Evolutionary conservation across 1,139 yeast species (phyloP), one percentile per base, ranked within the genome.

Genomic region (Schwanniomyces etchellsii): DNA sequence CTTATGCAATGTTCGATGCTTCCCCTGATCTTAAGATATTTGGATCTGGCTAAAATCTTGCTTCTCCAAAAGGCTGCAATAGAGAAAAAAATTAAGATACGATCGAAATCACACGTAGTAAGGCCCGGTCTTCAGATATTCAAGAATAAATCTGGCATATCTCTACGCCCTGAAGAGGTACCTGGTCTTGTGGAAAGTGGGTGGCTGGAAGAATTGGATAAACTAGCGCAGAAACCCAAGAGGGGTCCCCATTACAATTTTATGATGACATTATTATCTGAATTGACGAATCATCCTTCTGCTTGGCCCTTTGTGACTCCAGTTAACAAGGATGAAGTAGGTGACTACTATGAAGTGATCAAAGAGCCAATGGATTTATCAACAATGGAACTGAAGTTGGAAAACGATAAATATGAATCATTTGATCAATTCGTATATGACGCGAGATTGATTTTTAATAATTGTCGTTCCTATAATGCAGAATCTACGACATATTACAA

Each of bases 291-390:
- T 51, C 95, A 91, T 53, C 94, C 97, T 0, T 84, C 96, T 2
- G 93, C 97, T n/a, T 91, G 98, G 98, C 98, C 99, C 17, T 93
- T 93, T 57, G 76, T 89, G 20, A 82, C 77, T 34, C 96, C 98
- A 1, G 98, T 93, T 11, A 86, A 82, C 53, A 77, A 77, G 47
- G 95, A 86, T 29, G 98, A 93, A 49, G 98, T 93, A 11, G 88
- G 95, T 1, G 98, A 93, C 55, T 93, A 93, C 52, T 91, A 91
- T 52, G 95, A 86, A 44, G 94, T 91, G 18, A 91, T 91, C 40
- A 88, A 89, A 50, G 97, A 91, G 52, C 98, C 99, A n/a, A 93
- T 93, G 98, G 98, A 93, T 53, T 63, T 91, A 34, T 77, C 93
- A 16, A 88, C 97, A 1, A 91, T 93, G 96, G 98, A 91, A 50